Percentiles rank a stretch among this genome's conserved stretches.
Conservation (phyloP, 192 early-diverging fungal genomes). For the Coemansia sp. region DNA sequence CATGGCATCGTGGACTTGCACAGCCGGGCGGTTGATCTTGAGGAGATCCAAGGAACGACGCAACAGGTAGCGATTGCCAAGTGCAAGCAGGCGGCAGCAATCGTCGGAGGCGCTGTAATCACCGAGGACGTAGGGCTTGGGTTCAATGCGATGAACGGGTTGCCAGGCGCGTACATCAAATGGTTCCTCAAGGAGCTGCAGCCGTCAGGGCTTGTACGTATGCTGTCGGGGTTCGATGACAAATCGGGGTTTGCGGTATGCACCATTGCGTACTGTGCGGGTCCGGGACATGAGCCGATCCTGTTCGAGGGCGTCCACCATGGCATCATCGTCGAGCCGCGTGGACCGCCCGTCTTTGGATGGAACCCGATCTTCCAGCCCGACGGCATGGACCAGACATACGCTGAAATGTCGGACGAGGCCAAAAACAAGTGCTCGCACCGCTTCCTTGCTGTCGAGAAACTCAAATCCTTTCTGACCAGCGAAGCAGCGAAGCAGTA, state of each 20-base stretch:
- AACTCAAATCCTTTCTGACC: constrained; percentile 60
- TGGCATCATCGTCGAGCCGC: constrained; percentile 84
- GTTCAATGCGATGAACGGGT: constrained; percentile 91
- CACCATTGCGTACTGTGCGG: constrained; percentile 86
- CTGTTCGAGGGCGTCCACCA: constrained; percentile 83
- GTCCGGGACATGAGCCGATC: constrained; percentile 78
- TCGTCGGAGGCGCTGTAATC: constrained; percentile 72
- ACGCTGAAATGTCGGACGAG: constrained; percentile 85
- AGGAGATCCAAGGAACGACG: constrained; percentile 91
- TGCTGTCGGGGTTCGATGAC: constrained; percentile 88
- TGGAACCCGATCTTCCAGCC: constrained; percentile 98
- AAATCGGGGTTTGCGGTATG: constrained; percentile 87
- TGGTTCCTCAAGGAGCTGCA: constrained; percentile 90
- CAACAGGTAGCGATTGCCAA: constrained; percentile 79
- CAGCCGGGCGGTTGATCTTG: constrained; percentile 75
- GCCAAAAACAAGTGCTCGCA: constrained; percentile 94
- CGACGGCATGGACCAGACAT: constrained; percentile 68
- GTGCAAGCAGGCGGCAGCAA: constrained; percentile 72
- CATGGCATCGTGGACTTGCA: constrained; percentile 64
- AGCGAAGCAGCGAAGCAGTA: constrained; percentile 14
- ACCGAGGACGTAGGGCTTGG: constrained; percentile 94
- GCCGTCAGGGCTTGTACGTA: constrained; percentile 74
- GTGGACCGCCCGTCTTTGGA: constrained; percentile 85
- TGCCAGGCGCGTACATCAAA: constrained; percentile 92
- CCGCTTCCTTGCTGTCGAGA: constrained; percentile 72